Evolutionary conservation across 2,329 filamentous ascomycete genomes (phyloP), one percentile per base, ranked within the genome.

Genomic region (Trichoderma asperellum): DNA sequence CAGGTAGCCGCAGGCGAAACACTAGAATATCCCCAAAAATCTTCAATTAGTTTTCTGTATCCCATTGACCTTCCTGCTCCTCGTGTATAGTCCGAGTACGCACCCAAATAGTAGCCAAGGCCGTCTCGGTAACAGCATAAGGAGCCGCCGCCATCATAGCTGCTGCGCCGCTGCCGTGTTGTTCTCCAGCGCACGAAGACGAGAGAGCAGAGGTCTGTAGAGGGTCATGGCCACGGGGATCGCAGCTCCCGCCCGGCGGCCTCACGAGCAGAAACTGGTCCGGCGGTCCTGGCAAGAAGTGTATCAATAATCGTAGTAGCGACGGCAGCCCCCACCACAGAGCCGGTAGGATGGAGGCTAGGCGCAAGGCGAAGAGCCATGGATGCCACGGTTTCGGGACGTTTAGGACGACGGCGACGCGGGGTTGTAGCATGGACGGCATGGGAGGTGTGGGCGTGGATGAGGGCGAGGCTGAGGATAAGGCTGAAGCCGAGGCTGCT

Each of bases 341-440:
- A 63, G 90, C 89, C 18, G 92, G 92, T 27, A 86, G 84, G 65
- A 92, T 88, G 70, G 91, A 93, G 71, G 91, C 81, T 29, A 91
- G 87, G n/a, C 92, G 89, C 73, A 91, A 89, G 71, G 90, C 83
- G 72, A 93, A 88, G 67, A 95, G 85, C 69, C 90, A 89, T 53
- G 91, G 83, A 77, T 94, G 90, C 90, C 92, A 95, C 71, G 84
- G 85, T 71, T 85, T 84, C 66, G 91, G 89, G 18, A 96, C 88
- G 63, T 92, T 92, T 58, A 95, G 85, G 37, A 93, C 87, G 74
- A 94, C 91, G 72, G 92, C 92, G 68, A 95, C 88, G 68, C 92
- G 91, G 14, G 92, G 92, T 76, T 94, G 91, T 55, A 93, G 84
- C 64, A 90, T 82, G 18, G 86, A 80, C 27, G 78, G 76, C 73